These are phyloP conservation scores for Russula sp. DNA, from an alignment of 768 basidiomycete genomes.

Conservation along the genomic window DNA sequence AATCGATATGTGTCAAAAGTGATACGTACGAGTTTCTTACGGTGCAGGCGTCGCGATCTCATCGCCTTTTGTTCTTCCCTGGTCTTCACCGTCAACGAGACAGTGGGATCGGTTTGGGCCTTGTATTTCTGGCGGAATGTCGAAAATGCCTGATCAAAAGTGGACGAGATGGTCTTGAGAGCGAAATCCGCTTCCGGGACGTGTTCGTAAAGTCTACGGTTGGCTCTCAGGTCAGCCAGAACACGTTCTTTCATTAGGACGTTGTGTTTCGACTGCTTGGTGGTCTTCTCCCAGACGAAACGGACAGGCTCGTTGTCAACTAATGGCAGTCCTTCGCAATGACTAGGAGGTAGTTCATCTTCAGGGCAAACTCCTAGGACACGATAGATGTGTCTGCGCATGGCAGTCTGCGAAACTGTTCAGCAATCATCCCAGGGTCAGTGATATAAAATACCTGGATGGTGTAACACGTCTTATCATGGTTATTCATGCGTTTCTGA, in stretches of 20 bases:
- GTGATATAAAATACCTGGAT: constrained; percentile 44
- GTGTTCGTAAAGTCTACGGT: constrained; percentile 50
- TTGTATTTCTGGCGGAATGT: constrained; percentile 64
- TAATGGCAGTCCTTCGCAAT: constrained; percentile 45
- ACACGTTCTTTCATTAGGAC: constrained; percentile 60
- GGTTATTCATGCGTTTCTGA: constrained; percentile 46
- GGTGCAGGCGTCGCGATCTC: constrained; percentile 49
- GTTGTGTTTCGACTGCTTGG: constrained; percentile 69
- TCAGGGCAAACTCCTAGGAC: constrained; percentile 51
- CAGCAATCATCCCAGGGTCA: background rate
- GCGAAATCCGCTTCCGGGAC: constrained; percentile 60
- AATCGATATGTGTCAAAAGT: background rate
- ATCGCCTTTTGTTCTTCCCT: constrained; percentile 57
- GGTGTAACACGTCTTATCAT: constrained; percentile 57
- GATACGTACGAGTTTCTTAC: constrained; percentile 54
- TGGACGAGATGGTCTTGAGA: constrained; percentile 50
- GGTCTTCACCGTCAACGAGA: constrained; percentile 38
- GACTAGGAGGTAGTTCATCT: constrained; percentile 53
- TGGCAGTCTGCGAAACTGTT: constrained; percentile 46
- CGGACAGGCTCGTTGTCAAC: constrained; percentile 50
- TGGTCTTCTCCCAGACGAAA: constrained; percentile 75
- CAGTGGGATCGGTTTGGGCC: constrained; percentile 44
- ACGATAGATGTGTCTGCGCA: constrained; percentile 57
- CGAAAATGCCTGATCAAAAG: constrained; percentile 65
- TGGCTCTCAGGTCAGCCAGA: constrained; percentile 50